Evolutionary conservation across 345 rosid species (phyloP), one percentile per base, ranked within the genome.

Genomic region (Diplotaxis tenuifolia): DNA sequence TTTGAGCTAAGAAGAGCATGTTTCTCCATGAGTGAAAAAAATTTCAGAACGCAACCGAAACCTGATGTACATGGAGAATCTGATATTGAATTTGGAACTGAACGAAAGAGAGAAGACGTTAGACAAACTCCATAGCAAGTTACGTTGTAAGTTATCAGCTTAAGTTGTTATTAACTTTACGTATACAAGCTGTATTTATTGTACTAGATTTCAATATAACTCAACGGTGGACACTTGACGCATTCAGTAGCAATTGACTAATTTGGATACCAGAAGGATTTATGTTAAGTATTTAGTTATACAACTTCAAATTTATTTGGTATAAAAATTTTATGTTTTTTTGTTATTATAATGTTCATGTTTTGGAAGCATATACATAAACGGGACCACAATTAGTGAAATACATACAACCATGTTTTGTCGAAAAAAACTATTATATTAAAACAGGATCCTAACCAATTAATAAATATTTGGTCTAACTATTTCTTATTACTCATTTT

Each of bases 1-100:
- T 62, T 54, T 64, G 79, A 79, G 40, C 58, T 55, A 42, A 78
- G 73, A 71, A 60, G 45, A 40, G 23, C 53, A 38, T 38, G 75
- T 18, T 65, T 70, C 15, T 0, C 6, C 21, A 15, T 20, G 15
- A 70, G 12, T 11, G 57, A 34, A 25, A 76, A 71, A 58, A 7
- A 7, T 18, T 47, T 76, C 7, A 31, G 31, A 16, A 22, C 15
- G 22, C 60, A 32, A 64, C 9, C 55, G 0, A 25, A 15, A 56
- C 66, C 56, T 29, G 36, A 47, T 42, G 70, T 45, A 45, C 53
- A 63, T 28, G 61, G 8, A 23, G 50, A 28, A 54, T 28, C 27
- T 54, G 71, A 25, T 56, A 70, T 56, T 55, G 23, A 63, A 63
- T 54, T 3, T 70, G 38, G 38, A 54, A 38, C 55, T 68, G 21